These are phyloP conservation scores for Tilletia horrida DNA, from an alignment of 1,284 basidiomycete genomes.

Conservation along the genomic window DNA sequence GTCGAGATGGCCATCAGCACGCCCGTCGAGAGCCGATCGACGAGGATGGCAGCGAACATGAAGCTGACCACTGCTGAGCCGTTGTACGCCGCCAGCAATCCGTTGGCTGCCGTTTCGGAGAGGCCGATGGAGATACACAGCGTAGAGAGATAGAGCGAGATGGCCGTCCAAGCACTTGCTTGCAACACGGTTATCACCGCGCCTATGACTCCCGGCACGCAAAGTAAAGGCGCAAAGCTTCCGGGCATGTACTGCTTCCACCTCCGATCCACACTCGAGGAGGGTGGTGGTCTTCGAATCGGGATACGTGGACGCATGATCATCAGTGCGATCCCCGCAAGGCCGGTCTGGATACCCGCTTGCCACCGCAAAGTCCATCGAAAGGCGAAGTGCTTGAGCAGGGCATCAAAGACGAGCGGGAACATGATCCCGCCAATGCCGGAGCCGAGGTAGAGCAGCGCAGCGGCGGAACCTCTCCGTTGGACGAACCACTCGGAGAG, in stretches of 20 bases:
- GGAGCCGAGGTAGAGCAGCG: conserved; percentile 29
- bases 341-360: conserved; percentile 19
- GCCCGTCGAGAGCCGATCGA: conserved; percentile 32
- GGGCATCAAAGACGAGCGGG: conserved; percentile 29
- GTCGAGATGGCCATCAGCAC: conserved; percentile 37
- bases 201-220: conserved; percentile 1
- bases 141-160: conserved; percentile 42
- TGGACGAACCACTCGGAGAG: conserved; percentile 22
- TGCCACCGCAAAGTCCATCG: conserved; percentile 39
- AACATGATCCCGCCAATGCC: conserved; percentile 34
- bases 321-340: conserved; percentile 22
- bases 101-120: conserved; percentile 31
- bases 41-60: conserved; percentile 30
- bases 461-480: conserved; percentile 28
- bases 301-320: conserved; percentile 14
- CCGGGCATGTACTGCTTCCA: background rate
- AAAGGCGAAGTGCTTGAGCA: conserved; percentile 33
- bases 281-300: no score
- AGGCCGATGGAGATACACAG: conserved; percentile 38
- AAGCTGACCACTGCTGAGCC: conserved; percentile 37
- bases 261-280: background rate
- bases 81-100: conserved; percentile 41
- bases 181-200: conserved; percentile 26
- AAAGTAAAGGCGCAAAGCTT: background rate
- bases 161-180: conserved; percentile 36